These are phyloP conservation scores for Citrullus mucosospermus DNA, from an alignment of 306 rosid species.

Conservation along the genomic window DNA sequence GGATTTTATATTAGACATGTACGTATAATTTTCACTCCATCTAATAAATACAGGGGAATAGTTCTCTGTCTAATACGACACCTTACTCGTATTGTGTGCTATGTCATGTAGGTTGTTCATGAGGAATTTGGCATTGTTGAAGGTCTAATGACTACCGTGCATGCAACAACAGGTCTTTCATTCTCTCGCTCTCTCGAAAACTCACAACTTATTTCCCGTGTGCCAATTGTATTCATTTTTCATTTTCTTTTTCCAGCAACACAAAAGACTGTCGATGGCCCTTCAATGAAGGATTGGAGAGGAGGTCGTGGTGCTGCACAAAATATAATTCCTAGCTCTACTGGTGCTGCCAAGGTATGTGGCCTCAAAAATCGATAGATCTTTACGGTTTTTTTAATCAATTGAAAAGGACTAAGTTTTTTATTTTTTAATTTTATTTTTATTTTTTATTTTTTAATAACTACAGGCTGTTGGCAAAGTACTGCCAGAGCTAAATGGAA, in stretches of 20 bases:
- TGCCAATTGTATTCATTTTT: not conserved
- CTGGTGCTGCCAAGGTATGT: conserved; percentile 94
- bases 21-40: not conserved
- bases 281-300: conserved; percentile 98
- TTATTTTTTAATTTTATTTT: not conserved
- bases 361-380: not conserved
- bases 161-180: conserved; percentile 89
- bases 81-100: not conserved
- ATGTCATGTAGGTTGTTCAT: conserved; percentile 57
- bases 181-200: not conserved
- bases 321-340: conserved; percentile 95
- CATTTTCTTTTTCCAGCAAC: conserved; percentile 47
- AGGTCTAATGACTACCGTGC: conserved; percentile 99
- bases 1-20: not conserved
- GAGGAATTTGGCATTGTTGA: conserved; percentile 91
- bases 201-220: not conserved
- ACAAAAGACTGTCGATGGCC: conserved; percentile 98
- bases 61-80: not conserved
- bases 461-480: conserved; percentile 95
- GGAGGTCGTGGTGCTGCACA: conserved; percentile 97
- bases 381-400: not conserved
- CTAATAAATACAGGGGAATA: not conserved
- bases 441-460: conserved; percentile 7
- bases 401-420: not conserved
- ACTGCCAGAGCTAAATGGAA: conserved; percentile 94